Evolutionary conservation across 208 protist genomes (phyloP).

Genomic region (Borovskyia barvae): DNA sequence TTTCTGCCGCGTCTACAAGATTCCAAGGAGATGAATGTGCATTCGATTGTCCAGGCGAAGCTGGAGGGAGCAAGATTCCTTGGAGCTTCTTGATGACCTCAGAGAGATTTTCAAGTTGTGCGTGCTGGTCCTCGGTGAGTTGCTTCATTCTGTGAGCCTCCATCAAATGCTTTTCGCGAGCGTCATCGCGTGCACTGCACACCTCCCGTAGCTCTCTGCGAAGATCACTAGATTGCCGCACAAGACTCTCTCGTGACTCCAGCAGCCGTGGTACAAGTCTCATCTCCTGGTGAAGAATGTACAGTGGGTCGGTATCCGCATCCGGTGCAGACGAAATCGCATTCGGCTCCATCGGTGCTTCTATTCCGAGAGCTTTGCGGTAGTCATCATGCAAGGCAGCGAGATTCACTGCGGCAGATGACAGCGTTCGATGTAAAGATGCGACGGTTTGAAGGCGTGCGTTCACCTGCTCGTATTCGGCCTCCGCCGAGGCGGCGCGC

Average conservation of each 20-base stretch:
- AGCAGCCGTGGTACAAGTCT: not conserved
- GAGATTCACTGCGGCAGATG: not conserved
- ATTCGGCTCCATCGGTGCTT: not conserved
- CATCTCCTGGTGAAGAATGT: not conserved
- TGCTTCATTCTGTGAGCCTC: too few species aligned
- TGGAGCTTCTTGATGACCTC: too few species aligned
- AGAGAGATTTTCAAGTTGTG: too few species aligned
- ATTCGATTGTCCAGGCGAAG: too few species aligned
- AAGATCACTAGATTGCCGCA: not conserved
- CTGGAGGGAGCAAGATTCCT: too few species aligned
- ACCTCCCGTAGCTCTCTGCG: not conserved
- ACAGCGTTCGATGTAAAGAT: not conserved
- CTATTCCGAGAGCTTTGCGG: not conserved
- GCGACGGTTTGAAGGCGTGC: not conserved
- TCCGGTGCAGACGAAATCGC: not conserved
- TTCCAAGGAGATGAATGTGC: too few species aligned
- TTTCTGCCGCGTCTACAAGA: too few species aligned
- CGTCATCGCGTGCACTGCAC: not conserved
- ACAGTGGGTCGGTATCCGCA: not conserved
- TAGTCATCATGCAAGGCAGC: slow-evolving; percentile 1
- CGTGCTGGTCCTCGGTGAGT: too few species aligned
- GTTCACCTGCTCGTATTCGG: not conserved
- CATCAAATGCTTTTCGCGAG: too few species aligned
- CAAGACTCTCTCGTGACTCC: not conserved
- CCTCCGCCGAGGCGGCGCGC: not conserved